Percentiles rank a stretch among this genome's conserved stretches.
These are phyloP conservation scores for Acer yangbiense DNA, from an alignment of 345 rosid species.

Conservation along the genomic window DNA sequence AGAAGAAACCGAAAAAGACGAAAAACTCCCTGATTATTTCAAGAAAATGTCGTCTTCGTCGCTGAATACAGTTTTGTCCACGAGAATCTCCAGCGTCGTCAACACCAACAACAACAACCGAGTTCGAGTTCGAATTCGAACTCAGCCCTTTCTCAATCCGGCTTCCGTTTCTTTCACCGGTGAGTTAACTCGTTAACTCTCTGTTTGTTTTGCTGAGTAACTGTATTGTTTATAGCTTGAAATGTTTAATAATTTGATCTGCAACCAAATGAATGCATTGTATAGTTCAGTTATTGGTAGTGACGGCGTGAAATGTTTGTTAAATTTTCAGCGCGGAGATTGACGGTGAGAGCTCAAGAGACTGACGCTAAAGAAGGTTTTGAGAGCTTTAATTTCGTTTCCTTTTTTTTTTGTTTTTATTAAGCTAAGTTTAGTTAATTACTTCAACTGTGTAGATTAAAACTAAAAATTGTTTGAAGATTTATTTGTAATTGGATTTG, in stretches of 20 bases:
- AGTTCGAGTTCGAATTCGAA: constrained; percentile 28
- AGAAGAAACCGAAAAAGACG: neutral
- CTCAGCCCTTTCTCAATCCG: constrained; percentile 33
- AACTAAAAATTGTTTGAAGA: neutral
- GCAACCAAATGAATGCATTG: neutral
- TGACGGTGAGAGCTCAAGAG: constrained; percentile 77
- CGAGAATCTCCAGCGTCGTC: constrained; percentile 36
- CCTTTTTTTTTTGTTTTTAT: neutral
- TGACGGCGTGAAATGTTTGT: constrained; percentile 11
- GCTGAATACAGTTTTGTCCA: constrained; percentile 50
- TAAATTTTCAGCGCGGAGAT: constrained; percentile 54
- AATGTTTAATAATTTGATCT: neutral
- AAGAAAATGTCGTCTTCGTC: constrained; percentile 59
- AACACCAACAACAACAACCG: constrained; percentile 11
- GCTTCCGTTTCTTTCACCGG: constrained; percentile 51
- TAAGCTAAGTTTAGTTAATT: too few species aligned
- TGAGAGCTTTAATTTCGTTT: neutral
- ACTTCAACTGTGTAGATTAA: too few species aligned
- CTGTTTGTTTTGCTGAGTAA: neutral
- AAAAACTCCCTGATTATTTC: constrained; percentile 8
- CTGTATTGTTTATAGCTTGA: neutral
- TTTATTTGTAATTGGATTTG: neutral
- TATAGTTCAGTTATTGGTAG: neutral
- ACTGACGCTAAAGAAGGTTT: constrained; percentile 82
- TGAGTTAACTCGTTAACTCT: constrained; percentile 45